Conservation (phyloP, 1,139 yeast genomes). For the Taiozyma sp. region DNA sequence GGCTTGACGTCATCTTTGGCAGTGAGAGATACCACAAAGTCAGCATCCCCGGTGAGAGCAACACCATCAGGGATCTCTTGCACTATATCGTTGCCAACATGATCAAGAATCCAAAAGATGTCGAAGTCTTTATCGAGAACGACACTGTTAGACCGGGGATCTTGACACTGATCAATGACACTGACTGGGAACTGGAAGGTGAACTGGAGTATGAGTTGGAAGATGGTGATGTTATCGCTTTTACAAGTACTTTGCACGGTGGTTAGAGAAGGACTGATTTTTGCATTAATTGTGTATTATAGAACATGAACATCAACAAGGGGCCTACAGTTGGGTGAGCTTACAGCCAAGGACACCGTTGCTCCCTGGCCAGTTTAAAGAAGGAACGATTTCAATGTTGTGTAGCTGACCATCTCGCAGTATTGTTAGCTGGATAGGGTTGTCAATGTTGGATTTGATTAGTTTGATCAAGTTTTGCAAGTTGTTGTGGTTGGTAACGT, state of each 20-base stretch:
- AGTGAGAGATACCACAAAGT: conserved; percentile 6
- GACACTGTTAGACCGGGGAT: conserved; percentile 81
- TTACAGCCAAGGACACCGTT: not conserved
- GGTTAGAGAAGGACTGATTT: conserved; percentile 42
- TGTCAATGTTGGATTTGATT: conserved; percentile 11
- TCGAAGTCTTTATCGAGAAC: conserved; percentile 75
- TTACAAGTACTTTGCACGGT: conserved; percentile 93
- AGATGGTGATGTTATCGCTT: conserved; percentile 71
- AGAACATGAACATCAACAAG: not conserved
- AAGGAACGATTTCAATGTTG: not conserved
- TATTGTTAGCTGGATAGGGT: not conserved
- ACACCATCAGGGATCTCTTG: conserved; percentile 34
- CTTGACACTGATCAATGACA: conserved; percentile 83
- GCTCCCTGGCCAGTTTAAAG: not conserved
- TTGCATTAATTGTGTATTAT: conserved; percentile 19
- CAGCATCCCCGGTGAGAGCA: conserved; percentile 3
- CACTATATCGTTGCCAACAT: conserved; percentile 47
- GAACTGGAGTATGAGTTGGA: conserved; percentile 75
- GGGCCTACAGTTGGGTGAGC: not conserved
- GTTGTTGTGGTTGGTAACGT: conserved; percentile 30
- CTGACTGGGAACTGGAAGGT: conserved; percentile 97
- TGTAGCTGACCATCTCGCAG: not conserved
- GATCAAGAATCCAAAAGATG: conserved; percentile 56
- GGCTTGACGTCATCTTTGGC: conserved; percentile 12
- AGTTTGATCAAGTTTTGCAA: conserved; percentile 30